A percentile compares a stretch with the other conserved stretches of the same genome.
Evolutionary conservation across 768 basidiomycete genomes (phyloP).

Genomic region (Dacryopinax spathularia): DNA sequence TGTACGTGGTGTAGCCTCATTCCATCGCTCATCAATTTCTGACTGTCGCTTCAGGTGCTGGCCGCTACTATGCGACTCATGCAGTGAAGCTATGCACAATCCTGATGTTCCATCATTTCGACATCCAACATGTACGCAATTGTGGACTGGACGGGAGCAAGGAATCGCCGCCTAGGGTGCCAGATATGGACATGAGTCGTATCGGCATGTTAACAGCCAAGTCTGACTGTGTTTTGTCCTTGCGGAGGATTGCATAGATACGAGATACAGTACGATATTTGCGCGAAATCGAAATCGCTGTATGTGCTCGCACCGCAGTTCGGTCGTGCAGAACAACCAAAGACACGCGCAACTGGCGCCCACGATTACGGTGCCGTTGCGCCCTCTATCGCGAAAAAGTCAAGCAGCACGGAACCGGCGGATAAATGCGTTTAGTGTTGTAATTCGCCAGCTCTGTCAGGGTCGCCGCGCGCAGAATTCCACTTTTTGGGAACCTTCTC

Average conservation of each 20-base stretch:
- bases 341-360: too few relatives aligned
- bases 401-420: too few relatives aligned
- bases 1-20: too few relatives aligned
- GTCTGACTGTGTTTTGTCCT: background rate
- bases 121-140: background rate
- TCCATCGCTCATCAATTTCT: too few relatives aligned
- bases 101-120: conserved; percentile 1
- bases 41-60: background rate
- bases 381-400: too few relatives aligned
- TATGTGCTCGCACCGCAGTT: background rate
- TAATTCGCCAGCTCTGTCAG: too few relatives aligned
- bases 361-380: too few relatives aligned
- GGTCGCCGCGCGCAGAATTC: too few relatives aligned
- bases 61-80: background rate
- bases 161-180: background rate
- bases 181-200: conserved; percentile 1
- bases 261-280: too few relatives aligned
- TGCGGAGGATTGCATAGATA: background rate
- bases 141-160: background rate
- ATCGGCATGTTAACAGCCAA: background rate
- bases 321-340: background rate
- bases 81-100: background rate
- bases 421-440: background rate
- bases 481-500: background rate
- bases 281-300: too few relatives aligned